phyloP scores from a whole-genome alignment of 805 yeast species.

The Ogataea parapolymorpha region DNA sequence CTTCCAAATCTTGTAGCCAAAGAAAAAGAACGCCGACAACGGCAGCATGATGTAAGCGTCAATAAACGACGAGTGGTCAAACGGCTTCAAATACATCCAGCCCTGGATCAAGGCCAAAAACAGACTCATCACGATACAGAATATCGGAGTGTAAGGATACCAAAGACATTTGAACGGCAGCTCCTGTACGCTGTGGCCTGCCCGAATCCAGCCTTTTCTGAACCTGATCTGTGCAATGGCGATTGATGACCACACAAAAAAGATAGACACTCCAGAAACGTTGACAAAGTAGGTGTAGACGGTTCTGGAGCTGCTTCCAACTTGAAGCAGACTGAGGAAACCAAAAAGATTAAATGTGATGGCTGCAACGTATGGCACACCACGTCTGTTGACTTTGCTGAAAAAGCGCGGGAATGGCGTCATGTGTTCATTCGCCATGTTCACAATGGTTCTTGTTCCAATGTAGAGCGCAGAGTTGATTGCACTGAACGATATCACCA shows the following conservation, averaged over 20 bases:
- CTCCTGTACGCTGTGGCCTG: slow-evolving; percentile 42
- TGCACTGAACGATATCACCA: slow-evolving; percentile 63
- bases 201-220: slow-evolving; percentile 43
- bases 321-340: slow-evolving; percentile 52
- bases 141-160: slow-evolving; percentile 49
- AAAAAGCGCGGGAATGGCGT: slow-evolving; percentile 37
- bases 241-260: slow-evolving; percentile 64
- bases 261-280: slow-evolving; percentile 63
- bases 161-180: slow-evolving; percentile 52
- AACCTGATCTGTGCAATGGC: slow-evolving; percentile 56
- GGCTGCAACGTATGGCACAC: slow-evolving; percentile 64
- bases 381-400: slow-evolving; percentile 48
- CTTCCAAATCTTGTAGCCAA: slow-evolving; percentile 29
- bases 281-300: slow-evolving; percentile 62
- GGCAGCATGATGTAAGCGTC: slow-evolving; percentile 65
- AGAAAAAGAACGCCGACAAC: slow-evolving; percentile 39
- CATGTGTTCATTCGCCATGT: slow-evolving; percentile 58
- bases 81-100: slow-evolving; percentile 59
- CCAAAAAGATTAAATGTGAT: slow-evolving; percentile 53
- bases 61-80: slow-evolving; percentile 47
- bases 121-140: slow-evolving; percentile 47
- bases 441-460: slow-evolving; percentile 65
- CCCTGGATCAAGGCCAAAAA: slow-evolving; percentile 62
- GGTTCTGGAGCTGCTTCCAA: slow-evolving; percentile 54
- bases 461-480: slow-evolving; percentile 67